A percentile compares a stretch with the other conserved stretches of the same genome.
These are phyloP conservation scores for Lecanoromycetidae sp. DNA, from an alignment of 2,329 filamentous ascomycete genomes.

Conservation along the genomic window DNA sequence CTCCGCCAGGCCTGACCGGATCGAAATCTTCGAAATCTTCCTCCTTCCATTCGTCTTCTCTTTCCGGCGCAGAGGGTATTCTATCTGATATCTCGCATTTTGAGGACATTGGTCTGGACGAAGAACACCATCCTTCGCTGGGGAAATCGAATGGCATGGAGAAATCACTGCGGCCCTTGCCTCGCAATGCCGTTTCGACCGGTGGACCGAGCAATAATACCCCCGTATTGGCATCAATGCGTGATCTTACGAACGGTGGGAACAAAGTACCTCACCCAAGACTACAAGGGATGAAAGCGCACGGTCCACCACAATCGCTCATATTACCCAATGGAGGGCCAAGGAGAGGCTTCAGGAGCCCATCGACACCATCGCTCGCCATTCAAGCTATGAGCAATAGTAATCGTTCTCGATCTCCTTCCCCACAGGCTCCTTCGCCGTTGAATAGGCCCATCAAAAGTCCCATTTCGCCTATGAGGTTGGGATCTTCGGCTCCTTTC, in stretches of 20 bases:
- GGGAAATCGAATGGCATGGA: conserved; percentile 20
- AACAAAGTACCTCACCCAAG: conserved; percentile 11
- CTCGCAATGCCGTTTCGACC: conserved; percentile 6
- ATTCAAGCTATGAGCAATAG: conserved; percentile 18
- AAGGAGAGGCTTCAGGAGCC: conserved; percentile 14
- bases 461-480: conserved; percentile 4
- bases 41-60: conserved; percentile 68
- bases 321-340: conserved; percentile 6
- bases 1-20: conserved; percentile 64
- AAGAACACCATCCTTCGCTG: conserved; percentile 40
- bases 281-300: conserved; percentile 9
- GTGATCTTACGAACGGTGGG: conserved; percentile 20
- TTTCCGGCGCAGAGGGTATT: conserved; percentile 55
- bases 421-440: conserved; percentile 11
- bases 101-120: conserved; percentile 82
- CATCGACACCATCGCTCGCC: conserved; percentile 17
- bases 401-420: conserved; percentile 18
- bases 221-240: conserved; percentile 18
- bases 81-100: conserved; percentile 70
- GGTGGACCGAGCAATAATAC: conserved; percentile 5
- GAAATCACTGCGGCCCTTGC: conserved; percentile 18
- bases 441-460: background rate
- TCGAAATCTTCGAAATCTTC: conserved; percentile 89
- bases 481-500: conserved; percentile 1
- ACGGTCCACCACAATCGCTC: conserved; percentile 6